Evolutionary conservation across 768 basidiomycete genomes (phyloP).

Genomic region (Mycena albidolilacea): DNA sequence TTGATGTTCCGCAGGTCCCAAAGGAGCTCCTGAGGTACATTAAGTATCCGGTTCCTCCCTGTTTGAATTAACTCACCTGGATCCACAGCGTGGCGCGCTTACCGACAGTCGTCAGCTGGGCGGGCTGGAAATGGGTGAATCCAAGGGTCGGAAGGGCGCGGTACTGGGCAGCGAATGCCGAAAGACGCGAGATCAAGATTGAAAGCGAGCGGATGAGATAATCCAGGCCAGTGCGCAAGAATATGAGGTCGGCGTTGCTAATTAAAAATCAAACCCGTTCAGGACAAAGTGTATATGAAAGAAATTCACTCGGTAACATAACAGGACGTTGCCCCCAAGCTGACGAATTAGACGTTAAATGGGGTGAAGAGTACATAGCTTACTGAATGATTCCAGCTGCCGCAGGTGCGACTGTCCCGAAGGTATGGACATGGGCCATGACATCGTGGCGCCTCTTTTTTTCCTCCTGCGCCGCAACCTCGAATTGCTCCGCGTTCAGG

Average conservation of each 20-base stretch:
- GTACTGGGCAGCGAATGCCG: slow-evolving; percentile 88
- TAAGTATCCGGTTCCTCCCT: neutral
- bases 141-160: slow-evolving; percentile 93
- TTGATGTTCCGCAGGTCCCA: slow-evolving; percentile 97
- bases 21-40: slow-evolving; percentile 77
- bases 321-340: slow-evolving; percentile 97
- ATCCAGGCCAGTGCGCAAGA: slow-evolving; percentile 89
- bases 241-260: slow-evolving; percentile 99
- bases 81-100: slow-evolving; percentile 98
- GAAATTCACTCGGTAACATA: slow-evolving; percentile 94
- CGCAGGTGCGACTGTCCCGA: slow-evolving; percentile 92
- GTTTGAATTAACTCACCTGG: slow-evolving; percentile 66
- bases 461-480: slow-evolving; percentile 92
- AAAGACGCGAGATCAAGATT: slow-evolving; percentile 89
- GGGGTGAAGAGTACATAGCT: slow-evolving; percentile 43
- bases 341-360: slow-evolving; percentile 44
- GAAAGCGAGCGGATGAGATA: slow-evolving; percentile 92
- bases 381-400: slow-evolving; percentile 98
- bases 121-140: slow-evolving; percentile 99
- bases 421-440: slow-evolving; percentile 99
- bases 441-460: slow-evolving; percentile 99
- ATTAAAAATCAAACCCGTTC: slow-evolving; percentile 13
- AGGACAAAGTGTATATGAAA: neutral
- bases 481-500: slow-evolving; percentile 91
- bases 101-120: slow-evolving; percentile 97